These are phyloP conservation scores for Beauveria australis DNA, from an alignment of 2,329 filamentous ascomycete species.

Conservation along the genomic window DNA sequence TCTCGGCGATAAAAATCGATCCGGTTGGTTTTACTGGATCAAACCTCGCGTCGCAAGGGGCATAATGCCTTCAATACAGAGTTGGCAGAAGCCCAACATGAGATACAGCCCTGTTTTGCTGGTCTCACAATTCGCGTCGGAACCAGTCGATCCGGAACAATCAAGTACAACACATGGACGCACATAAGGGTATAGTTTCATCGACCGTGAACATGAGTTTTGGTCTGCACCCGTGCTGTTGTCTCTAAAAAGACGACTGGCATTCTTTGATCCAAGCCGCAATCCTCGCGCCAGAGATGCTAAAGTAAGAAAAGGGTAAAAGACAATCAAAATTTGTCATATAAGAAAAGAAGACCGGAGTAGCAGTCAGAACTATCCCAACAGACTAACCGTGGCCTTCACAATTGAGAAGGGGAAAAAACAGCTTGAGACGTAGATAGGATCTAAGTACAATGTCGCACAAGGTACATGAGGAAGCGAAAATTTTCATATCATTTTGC, in stretches of 20 bases:
- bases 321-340: slow-evolving; percentile 7
- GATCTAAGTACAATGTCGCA: slow-evolving; percentile 15
- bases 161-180: not conserved
- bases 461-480: slow-evolving; percentile 17
- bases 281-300: not conserved
- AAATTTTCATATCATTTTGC: slow-evolving; percentile 13
- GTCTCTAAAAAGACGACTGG: not conserved
- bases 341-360: not conserved
- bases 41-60: too few species aligned
- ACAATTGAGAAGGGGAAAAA: slow-evolving; percentile 7
- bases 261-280: not conserved
- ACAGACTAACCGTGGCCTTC: not conserved
- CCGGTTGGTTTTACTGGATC: too few species aligned
- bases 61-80: too few species aligned
- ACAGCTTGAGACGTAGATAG: slow-evolving; percentile 10
- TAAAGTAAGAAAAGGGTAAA: not conserved
- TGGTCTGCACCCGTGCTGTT: too few species aligned
- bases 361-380: not conserved
- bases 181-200: not conserved
- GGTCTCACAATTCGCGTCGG: too few species aligned
- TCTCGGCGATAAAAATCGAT: too few species aligned
- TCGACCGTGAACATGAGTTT: not conserved
- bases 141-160: too few species aligned
- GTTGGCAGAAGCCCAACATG: not conserved
- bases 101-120: not conserved